A percentile compares a stretch with the other conserved stretches of the same genome.
Conservation (phyloP, 768 basidiomycete species). For the Stropharia rugosoannulata region DNA sequence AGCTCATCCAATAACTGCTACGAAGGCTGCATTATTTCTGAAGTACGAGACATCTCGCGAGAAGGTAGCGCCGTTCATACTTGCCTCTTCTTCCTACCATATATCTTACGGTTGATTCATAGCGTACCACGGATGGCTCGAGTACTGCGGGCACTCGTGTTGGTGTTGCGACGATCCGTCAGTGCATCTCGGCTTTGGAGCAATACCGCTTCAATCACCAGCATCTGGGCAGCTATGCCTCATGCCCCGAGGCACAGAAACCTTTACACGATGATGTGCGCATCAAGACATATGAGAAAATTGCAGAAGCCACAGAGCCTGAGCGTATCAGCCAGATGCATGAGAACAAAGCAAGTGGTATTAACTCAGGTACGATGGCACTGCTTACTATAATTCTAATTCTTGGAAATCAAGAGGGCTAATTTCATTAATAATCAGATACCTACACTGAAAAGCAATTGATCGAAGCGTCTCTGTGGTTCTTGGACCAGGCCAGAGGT, state of each 20-base stretch:
- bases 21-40: constrained; percentile 30
- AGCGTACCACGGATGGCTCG: constrained; percentile 6
- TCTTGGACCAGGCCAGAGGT: no score
- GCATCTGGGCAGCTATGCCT: constrained; percentile 14
- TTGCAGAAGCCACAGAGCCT: constrained; percentile 16
- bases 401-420: no score
- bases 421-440: no score
- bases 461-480: no score
- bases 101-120: no score
- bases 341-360: constrained; percentile 20
- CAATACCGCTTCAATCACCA: constrained; percentile 17
- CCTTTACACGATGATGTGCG: constrained; percentile 17
- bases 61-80: constrained; percentile 19
- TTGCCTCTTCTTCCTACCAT: constrained; percentile 4
- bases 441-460: no score
- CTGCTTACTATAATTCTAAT: no score
- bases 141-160: constrained; percentile 21
- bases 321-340: constrained; percentile 12
- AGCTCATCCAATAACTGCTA: constrained; percentile 25
- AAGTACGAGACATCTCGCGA: constrained; percentile 23
- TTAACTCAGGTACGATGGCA: neutral
- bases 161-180: constrained; percentile 24
- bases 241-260: constrained; percentile 15
- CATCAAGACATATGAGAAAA: constrained; percentile 18
- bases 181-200: constrained; percentile 29